phyloP scores from a whole-genome alignment of 805 yeast species.

The Yamadazyma endophytica region DNA sequence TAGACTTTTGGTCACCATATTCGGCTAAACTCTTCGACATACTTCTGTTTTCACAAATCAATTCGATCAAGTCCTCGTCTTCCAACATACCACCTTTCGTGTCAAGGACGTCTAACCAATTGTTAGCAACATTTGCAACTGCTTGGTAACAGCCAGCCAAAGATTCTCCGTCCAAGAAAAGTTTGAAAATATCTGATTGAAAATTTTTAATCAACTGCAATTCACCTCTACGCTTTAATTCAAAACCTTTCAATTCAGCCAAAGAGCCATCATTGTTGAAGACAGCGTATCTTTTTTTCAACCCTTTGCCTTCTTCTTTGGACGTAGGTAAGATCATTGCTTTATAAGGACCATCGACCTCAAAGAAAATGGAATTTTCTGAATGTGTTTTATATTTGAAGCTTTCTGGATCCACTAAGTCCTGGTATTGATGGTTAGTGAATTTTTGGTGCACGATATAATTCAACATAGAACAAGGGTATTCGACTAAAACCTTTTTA shows the following conservation, averaged over 20 bases:
- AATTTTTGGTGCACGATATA: conserved; percentile 86
- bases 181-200: conserved; percentile 89
- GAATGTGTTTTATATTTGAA: conserved; percentile 71
- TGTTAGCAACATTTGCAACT: conserved; percentile 88
- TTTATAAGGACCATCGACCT: conserved; percentile 97
- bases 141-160: conserved; percentile 79
- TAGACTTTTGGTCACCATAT: conserved; percentile 86
- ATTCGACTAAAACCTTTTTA: conserved; percentile 70
- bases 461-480: conserved; percentile 95
- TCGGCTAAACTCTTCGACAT: conserved; percentile 91
- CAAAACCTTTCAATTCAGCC: conserved; percentile 96
- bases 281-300: conserved; percentile 95
- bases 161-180: conserved; percentile 80
- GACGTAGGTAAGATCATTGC: conserved; percentile 98
- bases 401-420: conserved; percentile 63
- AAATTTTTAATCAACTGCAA: conserved; percentile 88
- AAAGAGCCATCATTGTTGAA: conserved; percentile 90
- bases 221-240: conserved; percentile 95
- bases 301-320: conserved; percentile 94
- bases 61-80: conserved; percentile 89
- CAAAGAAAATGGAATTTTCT: conserved; percentile 94
- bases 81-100: conserved; percentile 82
- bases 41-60: conserved; percentile 92
- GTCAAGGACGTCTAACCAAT: conserved; percentile 93
- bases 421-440: conserved; percentile 94